These are phyloP conservation scores for Penicillium sp. DNA, from an alignment of 2,329 filamentous ascomycete species.

Conservation along the genomic window DNA sequence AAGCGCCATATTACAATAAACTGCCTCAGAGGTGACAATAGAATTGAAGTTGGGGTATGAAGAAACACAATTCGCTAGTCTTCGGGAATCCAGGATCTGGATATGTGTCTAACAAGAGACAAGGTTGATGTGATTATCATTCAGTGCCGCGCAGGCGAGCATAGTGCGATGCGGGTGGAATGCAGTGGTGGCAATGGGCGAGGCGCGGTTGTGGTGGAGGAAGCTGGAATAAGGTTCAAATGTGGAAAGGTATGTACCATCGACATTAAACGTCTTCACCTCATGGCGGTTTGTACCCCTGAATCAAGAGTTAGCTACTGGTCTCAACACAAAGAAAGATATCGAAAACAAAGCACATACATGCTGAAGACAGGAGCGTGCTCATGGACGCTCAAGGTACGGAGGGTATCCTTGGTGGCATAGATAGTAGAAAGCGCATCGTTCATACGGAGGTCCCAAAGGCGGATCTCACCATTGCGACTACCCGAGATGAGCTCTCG, in stretches of 20 bases:
- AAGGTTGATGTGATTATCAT: conserved; percentile 87
- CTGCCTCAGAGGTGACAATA: neutral
- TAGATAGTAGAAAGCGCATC: conserved; percentile 71
- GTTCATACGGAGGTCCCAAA: conserved; percentile 95
- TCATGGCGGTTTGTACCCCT: conserved; percentile 86
- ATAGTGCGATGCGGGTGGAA: conserved; percentile 96
- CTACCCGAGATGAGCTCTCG: conserved; percentile 88
- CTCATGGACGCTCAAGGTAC: conserved; percentile 89
- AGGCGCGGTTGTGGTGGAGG: conserved; percentile 74
- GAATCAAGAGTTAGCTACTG: conserved; percentile 15
- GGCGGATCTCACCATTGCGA: conserved; percentile 85
- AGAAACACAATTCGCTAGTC: neutral
- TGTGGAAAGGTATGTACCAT: conserved; percentile 73
- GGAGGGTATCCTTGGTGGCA: conserved; percentile 73
- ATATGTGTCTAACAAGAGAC: conserved; percentile 62
- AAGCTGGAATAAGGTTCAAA: conserved; percentile 91
- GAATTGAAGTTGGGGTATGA: neutral
- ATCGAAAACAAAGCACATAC: conserved; percentile 56
- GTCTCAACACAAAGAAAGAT: neutral
- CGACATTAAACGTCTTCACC: conserved; percentile 91
- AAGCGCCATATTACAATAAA: neutral
- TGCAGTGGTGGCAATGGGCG: conserved; percentile 82
- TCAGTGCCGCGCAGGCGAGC: conserved; percentile 80
- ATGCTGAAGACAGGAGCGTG: conserved; percentile 94
- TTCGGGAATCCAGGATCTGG: neutral